Evolutionary conservation across 1,284 basidiomycete genomes (phyloP).

Genomic region (Ustilago tritici): DNA sequence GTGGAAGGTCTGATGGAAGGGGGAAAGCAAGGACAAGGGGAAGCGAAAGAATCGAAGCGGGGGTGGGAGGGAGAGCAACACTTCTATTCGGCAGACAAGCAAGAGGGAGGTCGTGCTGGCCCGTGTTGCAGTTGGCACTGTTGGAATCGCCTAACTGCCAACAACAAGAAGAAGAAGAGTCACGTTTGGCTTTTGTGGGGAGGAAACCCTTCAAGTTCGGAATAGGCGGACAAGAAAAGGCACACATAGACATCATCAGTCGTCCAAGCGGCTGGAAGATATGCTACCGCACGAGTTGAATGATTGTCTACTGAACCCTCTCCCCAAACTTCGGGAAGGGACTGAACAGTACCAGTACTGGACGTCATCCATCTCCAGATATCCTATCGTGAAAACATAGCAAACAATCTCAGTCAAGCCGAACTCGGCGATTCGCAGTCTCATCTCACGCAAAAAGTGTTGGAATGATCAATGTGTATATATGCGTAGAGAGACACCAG

Average conservation of each 20-base stretch:
- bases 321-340: too few relatives aligned
- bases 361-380: background rate
- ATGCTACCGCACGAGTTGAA: too few relatives aligned
- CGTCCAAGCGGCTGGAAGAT: too few relatives aligned
- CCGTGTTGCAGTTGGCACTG: background rate
- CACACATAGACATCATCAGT: background rate
- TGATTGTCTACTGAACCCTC: too few relatives aligned
- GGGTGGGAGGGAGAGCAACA: too few relatives aligned
- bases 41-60: too few relatives aligned
- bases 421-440: background rate
- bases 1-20: background rate
- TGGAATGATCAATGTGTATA: slow-evolving; percentile 14
- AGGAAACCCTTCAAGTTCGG: slow-evolving; percentile 23
- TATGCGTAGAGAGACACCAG: slow-evolving; percentile 3
- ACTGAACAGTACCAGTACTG: too few relatives aligned
- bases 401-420: background rate
- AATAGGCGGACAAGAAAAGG: slow-evolving; percentile 16
- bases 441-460: background rate
- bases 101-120: too few relatives aligned
- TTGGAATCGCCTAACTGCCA: background rate
- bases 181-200: slow-evolving; percentile 20
- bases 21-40: background rate
- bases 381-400: slow-evolving; percentile 4
- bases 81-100: too few relatives aligned
- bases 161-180: background rate